Evolutionary conservation across 1,139 yeast species (phyloP).

Genomic region (Candida frijolesensis): DNA sequence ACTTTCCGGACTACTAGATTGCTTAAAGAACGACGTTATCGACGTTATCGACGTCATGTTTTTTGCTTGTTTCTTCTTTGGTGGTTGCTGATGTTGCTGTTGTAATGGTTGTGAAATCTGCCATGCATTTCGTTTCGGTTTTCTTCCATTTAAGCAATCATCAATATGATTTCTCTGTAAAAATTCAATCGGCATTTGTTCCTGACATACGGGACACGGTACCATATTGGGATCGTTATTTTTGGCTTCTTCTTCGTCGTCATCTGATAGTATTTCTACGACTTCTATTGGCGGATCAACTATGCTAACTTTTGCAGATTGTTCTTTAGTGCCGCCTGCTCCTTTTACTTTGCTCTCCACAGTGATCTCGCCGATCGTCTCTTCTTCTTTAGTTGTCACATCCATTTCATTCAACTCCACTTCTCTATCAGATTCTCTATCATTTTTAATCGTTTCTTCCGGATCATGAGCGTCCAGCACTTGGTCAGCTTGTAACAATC

Average conservation of each 20-base stretch:
- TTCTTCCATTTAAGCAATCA: constrained; percentile 52
- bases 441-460: background rate
- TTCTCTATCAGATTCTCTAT: background rate
- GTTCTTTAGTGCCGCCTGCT: background rate
- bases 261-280: constrained; percentile 23
- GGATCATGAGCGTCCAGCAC: background rate
- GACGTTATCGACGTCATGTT: constrained; percentile 27
- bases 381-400: constrained; percentile 4
- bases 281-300: constrained; percentile 15
- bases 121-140: constrained; percentile 6
- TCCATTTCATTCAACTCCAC: background rate
- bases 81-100: background rate
- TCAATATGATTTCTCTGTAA: constrained; percentile 75
- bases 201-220: constrained; percentile 72
- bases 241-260: constrained; percentile 8
- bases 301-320: background rate
- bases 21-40: constrained; percentile 41
- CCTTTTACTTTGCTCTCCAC: constrained; percentile 1
- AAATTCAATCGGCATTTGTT: constrained; percentile 54
- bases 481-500: constrained; percentile 19
- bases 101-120: background rate
- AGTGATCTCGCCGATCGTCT: constrained; percentile 16
- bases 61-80: constrained; percentile 14
- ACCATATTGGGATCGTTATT: constrained; percentile 30
- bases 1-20: constrained; percentile 6